Evolutionary conservation across 257 asterid genomes (phyloP).

Genomic region (Knoxia roxburghii): DNA sequence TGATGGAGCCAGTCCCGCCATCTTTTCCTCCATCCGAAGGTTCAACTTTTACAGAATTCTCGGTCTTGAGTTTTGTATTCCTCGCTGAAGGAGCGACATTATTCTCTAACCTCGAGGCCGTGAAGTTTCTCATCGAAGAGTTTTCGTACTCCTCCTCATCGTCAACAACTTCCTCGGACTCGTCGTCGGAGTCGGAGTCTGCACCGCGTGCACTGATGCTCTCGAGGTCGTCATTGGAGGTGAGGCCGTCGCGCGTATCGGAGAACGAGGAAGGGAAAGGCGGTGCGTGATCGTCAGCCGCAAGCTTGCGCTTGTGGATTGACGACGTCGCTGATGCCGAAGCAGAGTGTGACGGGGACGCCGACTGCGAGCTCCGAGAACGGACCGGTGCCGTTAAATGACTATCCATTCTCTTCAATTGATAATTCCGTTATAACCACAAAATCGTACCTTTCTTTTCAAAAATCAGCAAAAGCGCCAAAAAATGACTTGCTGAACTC

Average conservation of each 20-base stretch:
- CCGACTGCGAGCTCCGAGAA: slow-evolving; percentile 89
- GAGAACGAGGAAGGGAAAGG: slow-evolving; percentile 81
- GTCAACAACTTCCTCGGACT: slow-evolving; percentile 79
- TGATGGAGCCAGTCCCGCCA: slow-evolving; percentile 20
- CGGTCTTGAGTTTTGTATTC: slow-evolving; percentile 67
- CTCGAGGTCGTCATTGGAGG: slow-evolving; percentile 92
- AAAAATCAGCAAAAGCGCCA: not conserved
- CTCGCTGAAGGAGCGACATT: slow-evolving; percentile 36
- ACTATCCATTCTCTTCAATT: slow-evolving; percentile 16
- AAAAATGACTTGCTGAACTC: not conserved
- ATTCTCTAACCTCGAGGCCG: slow-evolving; percentile 76
- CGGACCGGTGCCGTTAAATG: slow-evolving; percentile 73
- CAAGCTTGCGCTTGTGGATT: slow-evolving; percentile 75
- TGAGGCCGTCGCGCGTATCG: slow-evolving; percentile 89
- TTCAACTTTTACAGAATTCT: slow-evolving; percentile 61
- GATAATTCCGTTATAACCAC: not conserved
- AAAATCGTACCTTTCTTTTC: not conserved
- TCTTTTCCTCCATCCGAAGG: slow-evolving; percentile 56
- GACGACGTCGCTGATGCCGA: slow-evolving; percentile 97
- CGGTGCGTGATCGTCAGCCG: slow-evolving; percentile 77
- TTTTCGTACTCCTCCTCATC: slow-evolving; percentile 81
- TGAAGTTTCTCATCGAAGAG: slow-evolving; percentile 81
- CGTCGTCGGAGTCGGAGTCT: slow-evolving; percentile 90
- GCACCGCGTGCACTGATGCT: slow-evolving; percentile 95
- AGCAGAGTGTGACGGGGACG: slow-evolving; percentile 98